Percentiles rank a stretch among this genome's conserved stretches.
These are phyloP conservation scores for Kodamaea suecica DNA, from an alignment of 1,139 yeast species.

Conservation along the genomic window DNA sequence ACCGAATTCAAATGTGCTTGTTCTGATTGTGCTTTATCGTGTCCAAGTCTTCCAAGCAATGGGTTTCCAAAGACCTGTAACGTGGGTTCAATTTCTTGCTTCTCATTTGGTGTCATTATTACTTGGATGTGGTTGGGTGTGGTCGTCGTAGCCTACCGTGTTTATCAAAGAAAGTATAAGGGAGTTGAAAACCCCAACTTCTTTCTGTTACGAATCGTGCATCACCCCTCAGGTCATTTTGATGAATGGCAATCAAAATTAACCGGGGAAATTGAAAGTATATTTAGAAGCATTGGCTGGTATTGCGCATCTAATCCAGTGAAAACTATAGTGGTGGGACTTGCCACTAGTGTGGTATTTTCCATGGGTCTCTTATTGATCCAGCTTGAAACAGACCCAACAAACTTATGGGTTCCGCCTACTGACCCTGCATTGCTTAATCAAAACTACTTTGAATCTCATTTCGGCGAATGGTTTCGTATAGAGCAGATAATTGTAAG, in stretches of 20 bases:
- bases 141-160: conserved; percentile 38
- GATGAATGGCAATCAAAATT: conserved; percentile 1
- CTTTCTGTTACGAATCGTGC: background rate
- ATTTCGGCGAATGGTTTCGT: conserved; percentile 91
- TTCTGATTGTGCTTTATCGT: conserved; percentile 78
- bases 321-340: conserved; percentile 45
- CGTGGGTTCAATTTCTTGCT: conserved; percentile 68
- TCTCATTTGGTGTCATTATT: conserved; percentile 59
- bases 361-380: conserved; percentile 54
- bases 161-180: conserved; percentile 24
- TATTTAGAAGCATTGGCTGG: conserved; percentile 46
- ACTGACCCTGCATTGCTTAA: conserved; percentile 68
- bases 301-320: conserved; percentile 61
- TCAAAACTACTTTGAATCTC: conserved; percentile 66
- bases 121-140: conserved; percentile 42
- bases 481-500: conserved; percentile 81
- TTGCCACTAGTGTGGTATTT: conserved; percentile 43
- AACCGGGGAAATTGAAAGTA: conserved; percentile 1
- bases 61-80: conserved; percentile 39
- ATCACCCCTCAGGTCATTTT: background rate
- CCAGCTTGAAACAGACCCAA: conserved; percentile 73
- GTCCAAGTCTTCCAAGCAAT: conserved; percentile 61
- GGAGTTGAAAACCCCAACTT: background rate
- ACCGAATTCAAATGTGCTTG: conserved; percentile 78
- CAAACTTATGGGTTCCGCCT: conserved; percentile 87